Conservation (phyloP, 2,329 filamentous ascomycete species). For the Bipolaris bicolor region DNA sequence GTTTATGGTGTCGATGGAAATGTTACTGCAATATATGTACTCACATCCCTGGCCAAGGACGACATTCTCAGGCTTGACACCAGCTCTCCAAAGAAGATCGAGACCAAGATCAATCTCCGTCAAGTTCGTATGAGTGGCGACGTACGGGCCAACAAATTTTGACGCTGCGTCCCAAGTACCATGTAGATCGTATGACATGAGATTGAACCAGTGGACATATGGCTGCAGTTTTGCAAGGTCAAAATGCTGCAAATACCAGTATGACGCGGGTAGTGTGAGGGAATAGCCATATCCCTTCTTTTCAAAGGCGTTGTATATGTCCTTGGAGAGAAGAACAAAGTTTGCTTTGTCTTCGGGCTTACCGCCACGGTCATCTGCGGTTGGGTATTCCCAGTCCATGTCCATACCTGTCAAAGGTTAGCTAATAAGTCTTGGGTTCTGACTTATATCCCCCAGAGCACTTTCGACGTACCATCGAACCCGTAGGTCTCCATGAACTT, state of each 20-base stretch:
- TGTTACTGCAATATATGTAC: neutral
- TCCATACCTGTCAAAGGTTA: constrained; percentile 44
- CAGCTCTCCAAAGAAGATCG: no score
- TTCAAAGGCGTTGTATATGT: constrained; percentile 16
- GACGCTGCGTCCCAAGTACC: no score
- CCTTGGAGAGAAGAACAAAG: neutral
- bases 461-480: constrained; percentile 42
- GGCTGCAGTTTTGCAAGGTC: constrained; percentile 23
- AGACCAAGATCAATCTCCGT: no score
- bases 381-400: constrained; percentile 51
- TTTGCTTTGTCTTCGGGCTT: constrained; percentile 3
- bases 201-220: constrained; percentile 51
- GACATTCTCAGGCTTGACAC: no score
- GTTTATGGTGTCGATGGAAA: neutral
- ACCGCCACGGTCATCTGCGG: constrained; percentile 7
- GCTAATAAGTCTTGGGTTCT: neutral
- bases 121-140: no score
- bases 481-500: constrained; percentile 50
- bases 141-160: no score
- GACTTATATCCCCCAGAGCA: neutral
- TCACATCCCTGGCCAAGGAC: constrained; percentile 43
- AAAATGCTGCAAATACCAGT: constrained; percentile 33
- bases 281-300: constrained; percentile 15
- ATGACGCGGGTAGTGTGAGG: constrained; percentile 26
- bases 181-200: constrained; percentile 47